Base-by-base conservation (phyloP, 352 stramenopile genomes). In the Phytophthora cajani region DNA sequence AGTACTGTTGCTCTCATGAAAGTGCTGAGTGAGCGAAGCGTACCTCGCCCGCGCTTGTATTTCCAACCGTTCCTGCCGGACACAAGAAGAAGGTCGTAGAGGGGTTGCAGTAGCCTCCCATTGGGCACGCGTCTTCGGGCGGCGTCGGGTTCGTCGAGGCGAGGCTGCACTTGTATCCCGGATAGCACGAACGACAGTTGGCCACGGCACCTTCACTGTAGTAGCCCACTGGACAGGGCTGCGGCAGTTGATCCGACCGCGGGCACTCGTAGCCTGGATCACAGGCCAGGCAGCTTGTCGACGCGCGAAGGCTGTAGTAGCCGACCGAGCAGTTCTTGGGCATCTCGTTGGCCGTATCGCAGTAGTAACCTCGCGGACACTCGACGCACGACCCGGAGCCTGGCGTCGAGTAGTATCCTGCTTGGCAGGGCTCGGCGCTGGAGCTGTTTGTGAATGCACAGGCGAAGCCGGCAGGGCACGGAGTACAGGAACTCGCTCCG, bases 31-130 rank as follows among this genome's bases (percentile, higher is more conserved):
- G 19, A 10, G 32, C 40, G 30, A n/a, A 17, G 40, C 71, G 14
- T 74, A 93, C 87, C 78, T 93, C 74, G 51, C 89, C 88, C 21
- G 85, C 89, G 11, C 85, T 95, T 11, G 87, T 78, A 50, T 95
- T 96, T 17, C 92, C 92, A 58, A 89, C 96, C 0, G 90, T 98
- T 5, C 93, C 93, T 38, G 84, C 77, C 2, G 93, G 93, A 67
- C 93, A 98, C 51, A 87, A 66, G 59, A 94, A 94, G 51, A 95
- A 94, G 0, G 81, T 96, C 7, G 80, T 92, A 1, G 92, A 62
- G 19, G 91, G 90, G 61, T 96, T 96, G 67, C 91, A 97, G 53
- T 97, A 97, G 7, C 88, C 89, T 2, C 92, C 92, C 71, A 96
- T 92, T 0, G 88, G 87, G 57, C 92, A 98, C n/a, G 91, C 90